Base-by-base conservation (phyloP, 1,139 yeast species). In the Lodderomyces pseudojiufengensis region DNA sequence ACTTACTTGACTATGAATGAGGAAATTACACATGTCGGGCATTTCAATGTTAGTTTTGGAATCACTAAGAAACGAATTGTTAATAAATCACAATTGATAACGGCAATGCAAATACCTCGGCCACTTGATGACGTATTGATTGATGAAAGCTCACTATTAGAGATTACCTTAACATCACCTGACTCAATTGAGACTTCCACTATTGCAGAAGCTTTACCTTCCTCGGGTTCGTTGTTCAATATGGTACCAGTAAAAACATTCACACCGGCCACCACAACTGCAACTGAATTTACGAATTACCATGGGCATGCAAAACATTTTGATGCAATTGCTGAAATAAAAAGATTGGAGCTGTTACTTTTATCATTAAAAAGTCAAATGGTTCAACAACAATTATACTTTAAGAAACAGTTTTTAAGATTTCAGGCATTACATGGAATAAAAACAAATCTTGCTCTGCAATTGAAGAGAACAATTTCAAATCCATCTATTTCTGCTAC, bases 241-340 rank as follows among this genome's bases (percentile, higher is more conserved):
- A 5, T 18, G 7, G 7, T 18, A 18, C 18, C 29, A 20, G 7
- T 18, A 7, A 7, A 18, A 27, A 13, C 2, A 23, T 20, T 6
- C n/a, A 11, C 11, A 15, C 10, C 4, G 3, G 13, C 15, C n/a
- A 10, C 15, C 9, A 9, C 10, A 26, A 22, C 12, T 12, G 16
- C 2, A 26, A 14, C 9, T 22, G 12, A 15, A 8, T 20, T 21
- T 14, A 9, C 10, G 8, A 6, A 15, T 7, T 10, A n/a, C 5
- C 6, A 23, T 5, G 20, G 6, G 7, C 5, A 7, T 5, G 7
- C 7, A 5, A 18, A 18, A 18, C 6, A 18, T 18, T 18, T 18
- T 18, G 32, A 31, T 23, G 38, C 44, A 31, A 16, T 41, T 10
- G 33, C 33, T 9, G 45, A 44, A 32, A 41, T 44, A 23, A 37